A percentile compares a stretch with the other conserved stretches of the same genome.
phyloP scores from a whole-genome alignment of 169 alveolate species.

The Perkinsus chesapeaki region DNA sequence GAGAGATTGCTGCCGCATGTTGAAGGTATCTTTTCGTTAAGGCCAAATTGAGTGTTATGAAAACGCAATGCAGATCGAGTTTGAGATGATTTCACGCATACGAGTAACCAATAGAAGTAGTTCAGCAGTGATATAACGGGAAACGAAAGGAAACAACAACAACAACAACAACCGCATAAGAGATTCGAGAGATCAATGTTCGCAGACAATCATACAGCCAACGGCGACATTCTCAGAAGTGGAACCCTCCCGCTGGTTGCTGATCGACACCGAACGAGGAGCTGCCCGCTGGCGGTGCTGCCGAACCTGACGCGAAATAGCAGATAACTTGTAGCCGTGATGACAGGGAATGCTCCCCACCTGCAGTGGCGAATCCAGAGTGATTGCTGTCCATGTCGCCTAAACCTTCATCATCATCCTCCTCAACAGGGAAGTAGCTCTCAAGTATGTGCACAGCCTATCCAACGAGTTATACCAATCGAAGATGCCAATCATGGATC shows the following conservation, averaged over 20 bases:
- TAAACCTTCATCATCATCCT: neutral
- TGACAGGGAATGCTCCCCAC: neutral
- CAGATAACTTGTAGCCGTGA: too few species aligned
- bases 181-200: neutral
- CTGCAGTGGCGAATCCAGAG: neutral
- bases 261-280: neutral
- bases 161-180: neutral
- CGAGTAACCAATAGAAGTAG: neutral
- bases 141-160: neutral
- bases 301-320: too few species aligned
- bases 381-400: neutral
- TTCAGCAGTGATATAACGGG: neutral
- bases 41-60: neutral
- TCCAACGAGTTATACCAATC: neutral
- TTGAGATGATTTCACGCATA: neutral
- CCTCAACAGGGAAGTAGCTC: slow-evolving; percentile 7
- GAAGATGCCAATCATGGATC: neutral
- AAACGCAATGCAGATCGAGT: neutral
- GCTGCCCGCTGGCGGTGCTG: too few species aligned
- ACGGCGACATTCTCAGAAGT: neutral
- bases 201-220: too few species aligned
- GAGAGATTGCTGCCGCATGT: neutral
- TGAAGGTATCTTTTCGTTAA: too few species aligned
- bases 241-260: neutral
- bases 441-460: neutral